A percentile compares a stretch with the other conserved stretches of the same genome.
Evolutionary conservation across 1,284 basidiomycete species (phyloP).

Genomic region (Cryptococcus floricola): DNA sequence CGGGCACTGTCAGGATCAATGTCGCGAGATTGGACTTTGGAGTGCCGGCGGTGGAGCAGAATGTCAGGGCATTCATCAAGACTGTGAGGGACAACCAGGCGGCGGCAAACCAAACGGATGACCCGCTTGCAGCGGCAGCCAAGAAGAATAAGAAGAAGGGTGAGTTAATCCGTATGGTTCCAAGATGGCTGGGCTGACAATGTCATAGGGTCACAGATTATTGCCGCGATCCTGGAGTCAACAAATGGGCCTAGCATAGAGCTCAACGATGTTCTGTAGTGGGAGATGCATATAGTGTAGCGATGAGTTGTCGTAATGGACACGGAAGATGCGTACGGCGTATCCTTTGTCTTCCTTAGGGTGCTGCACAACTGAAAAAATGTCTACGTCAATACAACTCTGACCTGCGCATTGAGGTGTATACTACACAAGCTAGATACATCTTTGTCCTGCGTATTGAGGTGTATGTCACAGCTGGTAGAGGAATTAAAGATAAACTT

Average conservation of each 20-base stretch:
- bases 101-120: slow-evolving; percentile 10
- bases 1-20: slow-evolving; percentile 72
- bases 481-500: no score
- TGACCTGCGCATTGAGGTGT: no score
- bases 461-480: no score
- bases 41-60: slow-evolving; percentile 68
- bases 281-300: background rate
- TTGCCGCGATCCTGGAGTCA: slow-evolving; percentile 74
- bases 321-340: background rate
- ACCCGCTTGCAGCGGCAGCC: slow-evolving; percentile 18
- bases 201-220: slow-evolving; percentile 50
- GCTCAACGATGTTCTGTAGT: slow-evolving; percentile 37
- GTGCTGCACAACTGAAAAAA: no score
- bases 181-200: background rate
- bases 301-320: background rate
- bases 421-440: no score
- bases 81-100: slow-evolving; percentile 54
- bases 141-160: slow-evolving; percentile 25
- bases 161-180: slow-evolving; percentile 9
- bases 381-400: no score
- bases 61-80: slow-evolving; percentile 71
- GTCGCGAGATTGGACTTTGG: slow-evolving; percentile 56
- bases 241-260: slow-evolving; percentile 77
- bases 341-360: no score
- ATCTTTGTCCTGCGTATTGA: no score